Evolutionary conservation across 73 alveolate species (phyloP), one percentile per base, ranked within the genome.

Genomic region (Uronychia setigera): DNA sequence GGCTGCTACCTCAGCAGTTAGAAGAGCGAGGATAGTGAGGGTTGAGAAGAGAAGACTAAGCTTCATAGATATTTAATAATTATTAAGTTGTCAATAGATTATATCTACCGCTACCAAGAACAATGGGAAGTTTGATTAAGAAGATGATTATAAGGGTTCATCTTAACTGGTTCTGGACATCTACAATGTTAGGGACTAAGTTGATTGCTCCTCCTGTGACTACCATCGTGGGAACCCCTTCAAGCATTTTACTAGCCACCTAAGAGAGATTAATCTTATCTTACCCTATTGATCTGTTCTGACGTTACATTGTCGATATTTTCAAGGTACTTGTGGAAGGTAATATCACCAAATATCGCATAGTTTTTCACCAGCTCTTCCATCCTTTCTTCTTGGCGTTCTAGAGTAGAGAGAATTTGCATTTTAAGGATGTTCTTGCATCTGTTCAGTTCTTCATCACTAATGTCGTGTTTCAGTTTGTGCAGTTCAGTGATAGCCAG

Each of bases 351-450:
- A 59, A 74, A 90, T 28, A 89, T 85, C 84, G 77, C 79, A 81
- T 84, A 90, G 85, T 92, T 85, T 87, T 83, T 82, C 0, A 92
- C 94, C 78, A 92, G 87, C 80, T 92, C 96, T 76, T 92, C 96
- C 29, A 88, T 78, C 77, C 96, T 87, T 46, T 35, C 91, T 29
- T 82, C 92, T 60, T 81, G 78, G 31, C 80, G 58, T 77, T 88
- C 93, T 34, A 92, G 81, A 67, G 88, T 35, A 29, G 59, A 59
- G 33, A 92, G 83, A 33, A 88, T 83, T 28, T 83, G 32, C 94
- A 88, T 92, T 77, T 88, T 92, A 57, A 92, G 80, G 59, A 79
- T 88, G 32, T 32, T 77, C 87, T 92, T 92, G 60, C 91, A 87
- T 78, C 94, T 82, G 60, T 81, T 81, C 32, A 92, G 90, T 76